phyloP scores from a whole-genome alignment of 768 basidiomycete genomes.

The Lactifluus hygrophoroides region DNA sequence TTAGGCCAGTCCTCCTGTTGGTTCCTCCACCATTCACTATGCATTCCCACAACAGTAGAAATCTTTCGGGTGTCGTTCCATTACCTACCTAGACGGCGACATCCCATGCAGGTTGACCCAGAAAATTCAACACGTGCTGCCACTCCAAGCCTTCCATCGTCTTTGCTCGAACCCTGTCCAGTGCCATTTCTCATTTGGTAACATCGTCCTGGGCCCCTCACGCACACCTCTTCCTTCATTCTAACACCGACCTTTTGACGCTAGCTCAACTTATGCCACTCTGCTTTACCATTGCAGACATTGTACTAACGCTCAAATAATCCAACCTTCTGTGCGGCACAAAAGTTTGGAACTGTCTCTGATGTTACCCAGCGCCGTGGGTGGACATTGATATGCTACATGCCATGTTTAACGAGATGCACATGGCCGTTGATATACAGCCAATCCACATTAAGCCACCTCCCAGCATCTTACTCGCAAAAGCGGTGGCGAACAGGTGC shows the following conservation, averaged over 20 bases:
- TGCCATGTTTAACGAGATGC: slow-evolving; percentile 77
- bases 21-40: too few relatives aligned
- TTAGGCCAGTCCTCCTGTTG: too few relatives aligned
- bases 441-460: slow-evolving; percentile 90
- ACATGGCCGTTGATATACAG: slow-evolving; percentile 97
- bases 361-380: slow-evolving; percentile 97
- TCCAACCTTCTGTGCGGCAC: slow-evolving; percentile 93
- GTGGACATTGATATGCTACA: slow-evolving; percentile 89
- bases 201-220: slow-evolving; percentile 33
- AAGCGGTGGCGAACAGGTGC: slow-evolving; percentile 95
- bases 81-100: slow-evolving; percentile 24
- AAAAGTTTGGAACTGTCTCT: slow-evolving; percentile 95
- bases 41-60: too few relatives aligned
- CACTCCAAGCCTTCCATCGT: background rate
- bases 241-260: slow-evolving; percentile 79
- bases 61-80: slow-evolving; percentile 46
- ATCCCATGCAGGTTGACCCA: slow-evolving; percentile 33
- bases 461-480: slow-evolving; percentile 93
- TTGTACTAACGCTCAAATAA: slow-evolving; percentile 66
- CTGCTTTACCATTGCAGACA: slow-evolving; percentile 75
- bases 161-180: slow-evolving; percentile 11
- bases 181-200: slow-evolving; percentile 30
- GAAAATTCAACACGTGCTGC: background rate
- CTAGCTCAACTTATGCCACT: slow-evolving; percentile 71
- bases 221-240: slow-evolving; percentile 69